These are phyloP conservation scores for Melanopsichium pennsylvanicum DNA, from an alignment of 1,284 basidiomycete genomes.

Conservation along the genomic window DNA sequence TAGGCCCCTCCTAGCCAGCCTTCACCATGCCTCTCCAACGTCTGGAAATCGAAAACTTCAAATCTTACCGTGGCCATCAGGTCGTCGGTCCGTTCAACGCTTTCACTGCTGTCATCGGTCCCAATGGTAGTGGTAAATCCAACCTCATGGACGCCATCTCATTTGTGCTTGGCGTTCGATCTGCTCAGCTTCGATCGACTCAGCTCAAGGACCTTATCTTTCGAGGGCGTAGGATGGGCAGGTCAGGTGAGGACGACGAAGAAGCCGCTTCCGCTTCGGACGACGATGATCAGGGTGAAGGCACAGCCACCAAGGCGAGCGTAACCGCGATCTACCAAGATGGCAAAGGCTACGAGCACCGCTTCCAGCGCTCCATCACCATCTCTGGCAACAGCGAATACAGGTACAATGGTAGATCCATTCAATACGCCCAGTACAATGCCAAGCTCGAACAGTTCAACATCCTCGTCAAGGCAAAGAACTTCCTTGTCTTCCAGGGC, in stretches of 20 bases:
- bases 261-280: conserved; percentile 50
- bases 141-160: conserved; percentile 99
- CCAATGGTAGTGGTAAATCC: conserved; percentile 98
- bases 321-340: conserved; percentile 91
- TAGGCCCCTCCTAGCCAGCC: conserved; percentile 23
- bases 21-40: conserved; percentile 59
- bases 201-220: conserved; percentile 96
- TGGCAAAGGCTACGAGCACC: conserved; percentile 79
- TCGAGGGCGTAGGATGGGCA: conserved; percentile 77
- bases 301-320: conserved; percentile 89
- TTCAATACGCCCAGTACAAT: conserved; percentile 57
- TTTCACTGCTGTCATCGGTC: conserved; percentile 93
- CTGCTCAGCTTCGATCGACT: conserved; percentile 87
- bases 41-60: conserved; percentile 65
- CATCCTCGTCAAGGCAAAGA: conserved; percentile 98
- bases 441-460: conserved; percentile 69
- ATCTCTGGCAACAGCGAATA: conserved; percentile 77
- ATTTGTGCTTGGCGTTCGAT: conserved; percentile 95
- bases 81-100: conserved; percentile 87
- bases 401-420: conserved; percentile 57
- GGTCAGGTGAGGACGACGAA: conserved; percentile 67
- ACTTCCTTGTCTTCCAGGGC: conserved; percentile 96
- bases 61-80: conserved; percentile 80
- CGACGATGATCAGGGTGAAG: conserved; percentile 74
- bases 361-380: conserved; percentile 85